Base-by-base conservation (phyloP, 1,284 basidiomycete genomes). In the Stygiomarasmius scandens region DNA sequence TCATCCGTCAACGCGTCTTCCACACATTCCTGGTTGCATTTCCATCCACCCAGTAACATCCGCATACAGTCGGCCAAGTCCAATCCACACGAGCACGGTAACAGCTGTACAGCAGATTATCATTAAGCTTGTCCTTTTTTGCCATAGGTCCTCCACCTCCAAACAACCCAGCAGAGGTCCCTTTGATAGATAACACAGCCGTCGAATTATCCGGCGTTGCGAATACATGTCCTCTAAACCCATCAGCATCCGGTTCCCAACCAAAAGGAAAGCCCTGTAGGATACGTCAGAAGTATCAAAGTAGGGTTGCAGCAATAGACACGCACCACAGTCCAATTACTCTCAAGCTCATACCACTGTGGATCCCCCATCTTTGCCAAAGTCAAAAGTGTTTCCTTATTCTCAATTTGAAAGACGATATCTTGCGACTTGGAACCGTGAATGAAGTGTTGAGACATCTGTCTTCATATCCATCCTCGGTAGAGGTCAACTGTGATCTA, bases 101-200 rank as follows among this genome's bases (percentile, higher is more conserved):
- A 74, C 96, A 99, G 54, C 95, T 91, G 74, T 98, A 99, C 55
- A 98, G 77, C n/a, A 99, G 72, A 65, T 98, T 98, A 73, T 98
- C 95, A 71, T 98, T 98, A 52, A 91, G 71, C 75, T 93, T 97
- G 78, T 98, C 96, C 66, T 96, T 96, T 76, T 86, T 89, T 1
- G 84, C 80, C 12, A 96, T 98, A 14, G 93, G 89, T 0, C 93
- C 94, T 0, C 91, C 91, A 5, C 87, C 84, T 4, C 93, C 91
- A 48, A 96, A 82, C 16, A 92, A 62, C 3, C 85, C 86, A 0
- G 93, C 85, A 9, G 93, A 93, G 1, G 96, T 98, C 41, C 96
- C 96, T 75, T 99, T 99, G 79, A 98, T 91, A 12, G 94, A 86
- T 14, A 98, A 81, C 11, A 98, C 84, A 46, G 98, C 83, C 0